Evolutionary conservation across 352 stramenopile genomes (phyloP).

Genomic region (Phytophthora nicotianae): DNA sequence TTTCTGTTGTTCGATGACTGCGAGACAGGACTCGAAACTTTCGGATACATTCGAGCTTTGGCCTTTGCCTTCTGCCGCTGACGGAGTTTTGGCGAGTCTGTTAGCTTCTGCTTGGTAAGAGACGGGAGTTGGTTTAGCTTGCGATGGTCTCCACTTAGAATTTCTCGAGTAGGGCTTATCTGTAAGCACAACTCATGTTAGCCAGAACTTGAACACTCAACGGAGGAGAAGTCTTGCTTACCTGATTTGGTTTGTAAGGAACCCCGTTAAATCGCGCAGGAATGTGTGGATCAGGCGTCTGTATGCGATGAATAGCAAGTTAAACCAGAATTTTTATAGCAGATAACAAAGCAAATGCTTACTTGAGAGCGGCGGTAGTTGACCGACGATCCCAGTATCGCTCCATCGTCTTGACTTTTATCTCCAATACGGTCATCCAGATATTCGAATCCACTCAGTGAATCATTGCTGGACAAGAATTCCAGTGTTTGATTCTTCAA

Average conservation of each 20-base stretch:
- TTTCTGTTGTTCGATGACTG: constrained; percentile 17
- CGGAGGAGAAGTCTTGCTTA: constrained; percentile 14
- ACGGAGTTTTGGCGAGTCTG: constrained; percentile 14
- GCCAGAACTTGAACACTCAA: neutral
- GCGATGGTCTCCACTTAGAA: constrained; percentile 51
- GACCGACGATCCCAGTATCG: constrained; percentile 7
- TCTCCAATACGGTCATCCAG: neutral
- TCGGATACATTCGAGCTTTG: constrained; percentile 21
- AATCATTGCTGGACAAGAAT: neutral
- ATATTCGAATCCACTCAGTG: neutral
- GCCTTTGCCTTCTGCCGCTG: constrained; percentile 25
- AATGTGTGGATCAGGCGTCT: constrained; percentile 60
- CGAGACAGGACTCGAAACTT: neutral
- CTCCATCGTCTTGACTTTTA: constrained; percentile 4
- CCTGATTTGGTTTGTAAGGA: constrained; percentile 60
- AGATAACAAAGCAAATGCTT: neutral
- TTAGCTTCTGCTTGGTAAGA: constrained; percentile 23
- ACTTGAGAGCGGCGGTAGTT: constrained; percentile 29
- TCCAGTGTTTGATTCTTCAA: constrained; percentile 6
- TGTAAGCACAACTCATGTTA: constrained; percentile 14
- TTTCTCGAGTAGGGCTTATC: constrained; percentile 56
- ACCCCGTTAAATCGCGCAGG: constrained; percentile 68
- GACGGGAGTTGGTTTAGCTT: constrained; percentile 61
- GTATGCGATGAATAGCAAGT: neutral
- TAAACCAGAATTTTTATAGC: neutral